A percentile compares a stretch with the other conserved stretches of the same genome.
Conservation (phyloP, 805 yeast species). For the Candida alai region DNA sequence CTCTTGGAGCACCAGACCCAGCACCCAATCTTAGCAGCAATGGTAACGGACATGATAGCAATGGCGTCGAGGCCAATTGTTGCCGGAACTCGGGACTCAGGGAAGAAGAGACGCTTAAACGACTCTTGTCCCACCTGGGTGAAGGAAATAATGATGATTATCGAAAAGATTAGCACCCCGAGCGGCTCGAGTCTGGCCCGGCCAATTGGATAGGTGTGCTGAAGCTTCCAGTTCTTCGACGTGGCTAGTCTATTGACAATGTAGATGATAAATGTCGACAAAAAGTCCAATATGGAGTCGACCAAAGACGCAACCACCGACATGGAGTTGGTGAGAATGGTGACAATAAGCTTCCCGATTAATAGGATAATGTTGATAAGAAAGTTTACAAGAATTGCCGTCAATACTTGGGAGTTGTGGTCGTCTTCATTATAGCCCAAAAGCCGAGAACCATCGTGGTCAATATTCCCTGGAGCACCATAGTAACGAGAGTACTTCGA, state of each 20-base stretch:
- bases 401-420: slow-evolving; percentile 40
- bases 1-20: slow-evolving; percentile 61
- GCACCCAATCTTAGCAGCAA: slow-evolving; percentile 55
- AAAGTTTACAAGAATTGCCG: slow-evolving; percentile 65
- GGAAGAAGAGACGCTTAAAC: slow-evolving; percentile 40
- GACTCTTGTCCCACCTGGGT: slow-evolving; percentile 70
- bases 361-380: slow-evolving; percentile 55
- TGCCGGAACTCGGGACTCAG: slow-evolving; percentile 37
- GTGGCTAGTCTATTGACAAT: slow-evolving; percentile 51
- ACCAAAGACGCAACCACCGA: slow-evolving; percentile 76
- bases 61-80: slow-evolving; percentile 48
- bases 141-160: slow-evolving; percentile 67
- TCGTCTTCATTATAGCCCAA: slow-evolving; percentile 47
- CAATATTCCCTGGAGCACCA: slow-evolving; percentile 60
- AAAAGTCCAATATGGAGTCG: slow-evolving; percentile 69
- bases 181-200: slow-evolving; percentile 70
- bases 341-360: slow-evolving; percentile 57
- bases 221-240: slow-evolving; percentile 44
- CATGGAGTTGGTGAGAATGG: slow-evolving; percentile 63
- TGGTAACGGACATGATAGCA: slow-evolving; percentile 60
- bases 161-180: slow-evolving; percentile 70
- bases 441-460: slow-evolving; percentile 52
- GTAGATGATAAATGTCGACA: slow-evolving; percentile 71
- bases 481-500: slow-evolving; percentile 27
- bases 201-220: slow-evolving; percentile 61